A percentile compares a stretch with the other conserved stretches of the same genome.
phyloP scores from a whole-genome alignment of 306 rosid genomes.

The Dryas drummondii region DNA sequence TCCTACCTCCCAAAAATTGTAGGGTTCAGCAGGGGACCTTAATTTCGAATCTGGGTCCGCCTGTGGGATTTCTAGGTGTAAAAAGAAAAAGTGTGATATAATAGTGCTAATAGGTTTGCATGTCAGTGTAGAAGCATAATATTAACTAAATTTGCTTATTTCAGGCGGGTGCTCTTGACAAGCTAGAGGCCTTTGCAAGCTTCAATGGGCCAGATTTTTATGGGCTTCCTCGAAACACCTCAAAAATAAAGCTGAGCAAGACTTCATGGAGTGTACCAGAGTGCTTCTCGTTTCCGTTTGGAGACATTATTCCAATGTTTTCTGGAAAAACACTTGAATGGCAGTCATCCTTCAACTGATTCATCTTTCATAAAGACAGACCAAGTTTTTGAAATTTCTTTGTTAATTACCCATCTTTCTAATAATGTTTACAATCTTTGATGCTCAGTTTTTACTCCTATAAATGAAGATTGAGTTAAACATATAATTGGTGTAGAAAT shows the following conservation, averaged over 20 bases:
- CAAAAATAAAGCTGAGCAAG: constrained; percentile 61
- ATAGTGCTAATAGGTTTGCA: background rate
- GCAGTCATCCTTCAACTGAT: constrained; percentile 52
- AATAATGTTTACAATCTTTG: background rate
- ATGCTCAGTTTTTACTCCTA: too few species aligned
- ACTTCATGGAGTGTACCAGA: constrained; percentile 79
- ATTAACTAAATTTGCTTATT: background rate
- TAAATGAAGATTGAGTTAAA: too few species aligned
- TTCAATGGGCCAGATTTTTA: constrained; percentile 98
- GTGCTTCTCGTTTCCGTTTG: constrained; percentile 57
- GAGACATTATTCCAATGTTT: constrained; percentile 82
- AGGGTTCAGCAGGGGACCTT: too few species aligned
- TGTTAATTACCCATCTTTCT: background rate
- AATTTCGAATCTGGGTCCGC: too few species aligned
- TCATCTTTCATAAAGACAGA: background rate
- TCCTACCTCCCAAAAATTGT: too few species aligned
- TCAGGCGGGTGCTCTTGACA: constrained; percentile 83
- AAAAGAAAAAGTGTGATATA: background rate
- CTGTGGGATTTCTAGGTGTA: too few species aligned
- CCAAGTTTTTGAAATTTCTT: background rate
- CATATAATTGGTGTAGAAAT: too few species aligned
- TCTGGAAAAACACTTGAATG: constrained; percentile 82
- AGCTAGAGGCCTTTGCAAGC: constrained; percentile 90
- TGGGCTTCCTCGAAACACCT: constrained; percentile 77
- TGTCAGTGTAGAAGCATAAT: background rate